These are phyloP conservation scores for Cardamine chenopodiifolia DNA, from an alignment of 345 rosid species.

Conservation along the genomic window DNA sequence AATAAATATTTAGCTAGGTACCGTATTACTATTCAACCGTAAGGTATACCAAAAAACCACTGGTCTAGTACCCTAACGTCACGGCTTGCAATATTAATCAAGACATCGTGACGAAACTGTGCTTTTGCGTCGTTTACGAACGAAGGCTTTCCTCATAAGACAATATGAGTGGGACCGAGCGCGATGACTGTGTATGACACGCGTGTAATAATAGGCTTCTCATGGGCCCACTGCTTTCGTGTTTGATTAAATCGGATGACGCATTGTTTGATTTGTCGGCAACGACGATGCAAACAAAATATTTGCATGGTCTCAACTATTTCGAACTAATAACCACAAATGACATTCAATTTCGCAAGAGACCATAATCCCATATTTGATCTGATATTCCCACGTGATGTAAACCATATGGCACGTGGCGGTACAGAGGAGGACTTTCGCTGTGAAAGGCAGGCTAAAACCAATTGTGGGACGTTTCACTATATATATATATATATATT, in stretches of 20 bases:
- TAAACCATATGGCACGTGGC: conserved; percentile 17
- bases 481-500: no score
- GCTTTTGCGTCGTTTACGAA: neutral
- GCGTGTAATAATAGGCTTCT: conserved; percentile 1
- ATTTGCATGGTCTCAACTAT: conserved; percentile 11
- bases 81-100: neutral
- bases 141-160: neutral
- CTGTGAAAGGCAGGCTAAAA: conserved; percentile 2
- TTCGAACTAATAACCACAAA: neutral
- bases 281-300: conserved; percentile 21
- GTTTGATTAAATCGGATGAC: neutral
- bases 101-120: no score
- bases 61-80: neutral
- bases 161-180: neutral
- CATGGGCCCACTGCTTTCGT: neutral
- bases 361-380: neutral
- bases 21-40: conserved; percentile 11
- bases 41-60: neutral
- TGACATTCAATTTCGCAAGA: neutral
- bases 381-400: neutral
- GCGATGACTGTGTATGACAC: conserved; percentile 2
- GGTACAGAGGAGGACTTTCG: conserved; percentile 15
- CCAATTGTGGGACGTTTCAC: no score
- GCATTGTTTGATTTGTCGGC: conserved; percentile 22
- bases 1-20: conserved; percentile 5